Base-by-base conservation (phyloP, 129 eudicot species). In the Saposhnikovia divaricata region DNA sequence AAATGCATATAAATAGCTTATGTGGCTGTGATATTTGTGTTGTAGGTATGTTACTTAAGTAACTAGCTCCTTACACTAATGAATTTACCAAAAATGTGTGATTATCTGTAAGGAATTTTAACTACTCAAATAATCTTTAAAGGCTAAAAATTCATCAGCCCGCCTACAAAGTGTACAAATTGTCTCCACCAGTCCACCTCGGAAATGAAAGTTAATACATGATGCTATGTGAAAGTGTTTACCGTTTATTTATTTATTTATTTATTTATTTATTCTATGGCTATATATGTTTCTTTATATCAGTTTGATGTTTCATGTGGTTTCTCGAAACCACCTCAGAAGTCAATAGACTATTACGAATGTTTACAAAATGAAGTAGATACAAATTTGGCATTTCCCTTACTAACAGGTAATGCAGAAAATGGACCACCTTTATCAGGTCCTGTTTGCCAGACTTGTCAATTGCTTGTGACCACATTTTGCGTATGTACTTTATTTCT, bases 371-470 rank as follows among this genome's bases (percentile, higher is more conserved):
- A 61, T 75, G 72, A 73, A 51, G 77, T 74, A 46, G 71, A 72
- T 71, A 31, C 82, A 77, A 71, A 70, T 77, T 46, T 84, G 78
- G 81, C 74, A 16, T 31, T 83, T 77, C 55, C 90, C 86, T 38
- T 77, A 31, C 74, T 40, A 51, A n/a, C 43, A 79, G 82, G 90
- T 81, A 76, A 85, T 46, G 63, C 50, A 63, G 80, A 71, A 81
- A 27, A 76, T 47, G 74, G 74, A 66, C 45, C 51, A n/a, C n/a
- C n/a, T n/a, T n/a, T n/a, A n/a, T n/a, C 72, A 42, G 73, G 78
- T 77, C 79, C 66, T 80, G 47, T 61, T 42, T 70, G 63, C 27
- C 50, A 44, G 21, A 40, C 72, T 76, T 9, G 76, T 39, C 45
- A 42, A 39, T 72, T 31, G 39, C 46, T 72, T 18, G 76, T 40